Conservation (phyloP, 2,329 filamentous ascomycete genomes). For the Aspergillus pseudotamarii region DNA sequence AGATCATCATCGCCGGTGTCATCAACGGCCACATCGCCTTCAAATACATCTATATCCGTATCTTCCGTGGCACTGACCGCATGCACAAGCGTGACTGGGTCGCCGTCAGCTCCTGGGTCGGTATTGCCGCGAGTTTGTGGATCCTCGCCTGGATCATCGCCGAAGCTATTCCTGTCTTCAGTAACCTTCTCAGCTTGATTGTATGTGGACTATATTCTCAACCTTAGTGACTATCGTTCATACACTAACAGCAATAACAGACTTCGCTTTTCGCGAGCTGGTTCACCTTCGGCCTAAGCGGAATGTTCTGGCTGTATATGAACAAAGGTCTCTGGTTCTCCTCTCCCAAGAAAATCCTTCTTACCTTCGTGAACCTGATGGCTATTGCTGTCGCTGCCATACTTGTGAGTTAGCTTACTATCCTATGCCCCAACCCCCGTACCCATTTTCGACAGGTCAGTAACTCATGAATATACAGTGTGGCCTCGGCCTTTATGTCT, state of each 20-base stretch:
- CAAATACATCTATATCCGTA: conserved; percentile 67
- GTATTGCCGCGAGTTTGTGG: conserved; percentile 60
- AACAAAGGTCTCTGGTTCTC: conserved; percentile 37
- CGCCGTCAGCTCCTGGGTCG: conserved; percentile 61
- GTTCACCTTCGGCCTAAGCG: conserved; percentile 59
- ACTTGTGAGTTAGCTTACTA: conserved; percentile 22
- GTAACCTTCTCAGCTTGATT: conserved; percentile 66
- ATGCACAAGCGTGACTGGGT: conserved; percentile 54
- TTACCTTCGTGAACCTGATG: conserved; percentile 31
- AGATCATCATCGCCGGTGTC: conserved; percentile 70
- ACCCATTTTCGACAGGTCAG: not conserved
- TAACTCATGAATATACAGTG: conserved; percentile 22
- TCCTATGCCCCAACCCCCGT: not conserved
- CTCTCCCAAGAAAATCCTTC: conserved; percentile 32
- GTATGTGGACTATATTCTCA: conserved; percentile 20
- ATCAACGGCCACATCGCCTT: conserved; percentile 69
- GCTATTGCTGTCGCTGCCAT: conserved; percentile 25
- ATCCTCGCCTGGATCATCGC: conserved; percentile 68
- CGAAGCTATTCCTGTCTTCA: conserved; percentile 70
- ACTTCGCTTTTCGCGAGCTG: conserved; percentile 66
- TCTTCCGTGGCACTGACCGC: conserved; percentile 63
- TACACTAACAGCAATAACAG: conserved; percentile 15
- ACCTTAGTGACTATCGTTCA: not conserved
- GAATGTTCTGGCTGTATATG: conserved; percentile 43
- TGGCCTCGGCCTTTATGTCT: conserved; percentile 39